Evolutionary conservation across 2,329 filamentous ascomycete species (phyloP).

Genomic region (Alternaria arborescens): DNA sequence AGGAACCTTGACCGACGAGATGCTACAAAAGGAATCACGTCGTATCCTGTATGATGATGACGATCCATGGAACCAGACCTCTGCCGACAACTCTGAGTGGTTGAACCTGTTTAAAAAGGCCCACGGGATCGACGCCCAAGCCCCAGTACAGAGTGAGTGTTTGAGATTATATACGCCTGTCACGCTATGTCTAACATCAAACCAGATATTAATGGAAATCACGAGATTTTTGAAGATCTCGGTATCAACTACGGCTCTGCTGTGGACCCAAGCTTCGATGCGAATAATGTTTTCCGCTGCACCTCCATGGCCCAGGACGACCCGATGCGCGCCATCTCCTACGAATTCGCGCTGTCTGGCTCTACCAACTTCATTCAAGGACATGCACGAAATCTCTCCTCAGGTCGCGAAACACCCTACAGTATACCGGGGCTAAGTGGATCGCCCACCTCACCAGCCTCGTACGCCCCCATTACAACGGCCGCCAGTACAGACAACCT

Average conservation of each 20-base stretch:
- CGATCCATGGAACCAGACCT: constrained; percentile 58
- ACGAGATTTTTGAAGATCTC: constrained; percentile 48
- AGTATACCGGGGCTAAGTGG: constrained; percentile 26
- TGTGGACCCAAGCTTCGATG: constrained; percentile 42
- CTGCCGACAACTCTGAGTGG: constrained; percentile 56
- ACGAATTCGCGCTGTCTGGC: constrained; percentile 41
- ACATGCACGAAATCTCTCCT: constrained; percentile 23
- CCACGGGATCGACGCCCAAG: constrained; percentile 49
- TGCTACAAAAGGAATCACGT: constrained; percentile 59
- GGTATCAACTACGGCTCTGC: constrained; percentile 32
- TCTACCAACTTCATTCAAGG: constrained; percentile 23
- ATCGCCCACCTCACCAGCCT: constrained; percentile 28
- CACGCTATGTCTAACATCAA: background rate
- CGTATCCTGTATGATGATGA: constrained; percentile 59
- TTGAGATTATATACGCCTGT: background rate
- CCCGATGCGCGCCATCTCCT: constrained; percentile 25
- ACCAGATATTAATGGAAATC: constrained; percentile 21
- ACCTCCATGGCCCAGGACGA: constrained; percentile 17
- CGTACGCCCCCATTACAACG: constrained; percentile 18
- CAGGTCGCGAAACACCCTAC: constrained; percentile 25
- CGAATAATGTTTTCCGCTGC: constrained; percentile 35
- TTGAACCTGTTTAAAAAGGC: constrained; percentile 60
- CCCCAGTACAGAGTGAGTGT: constrained; percentile 17
- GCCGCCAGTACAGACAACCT: constrained; percentile 16
- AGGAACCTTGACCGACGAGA: constrained; percentile 55